These are phyloP conservation scores for Mycena rebaudengoi DNA, from an alignment of 768 basidiomycete genomes.

Conservation along the genomic window DNA sequence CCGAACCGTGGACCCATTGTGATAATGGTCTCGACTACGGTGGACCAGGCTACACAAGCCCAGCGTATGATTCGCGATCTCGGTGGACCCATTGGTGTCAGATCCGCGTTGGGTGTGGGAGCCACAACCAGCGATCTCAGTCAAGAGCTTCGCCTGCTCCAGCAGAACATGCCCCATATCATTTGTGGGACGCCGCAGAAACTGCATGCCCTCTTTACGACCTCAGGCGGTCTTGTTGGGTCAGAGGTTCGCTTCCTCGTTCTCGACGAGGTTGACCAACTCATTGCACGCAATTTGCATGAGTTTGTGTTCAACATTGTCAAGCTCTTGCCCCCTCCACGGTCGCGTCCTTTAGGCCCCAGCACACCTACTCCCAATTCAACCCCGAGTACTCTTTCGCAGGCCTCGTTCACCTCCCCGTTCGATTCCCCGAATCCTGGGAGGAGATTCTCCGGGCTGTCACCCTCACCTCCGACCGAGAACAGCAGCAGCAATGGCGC, in stretches of 20 bases:
- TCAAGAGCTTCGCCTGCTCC: constrained; percentile 84
- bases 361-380: constrained; percentile 48
- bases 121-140: constrained; percentile 69
- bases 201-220: constrained; percentile 89
- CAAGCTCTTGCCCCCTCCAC: constrained; percentile 89
- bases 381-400: constrained; percentile 45
- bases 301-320: constrained; percentile 95
- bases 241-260: constrained; percentile 93
- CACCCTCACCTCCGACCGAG: constrained; percentile 55
- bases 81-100: constrained; percentile 91
- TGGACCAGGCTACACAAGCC: constrained; percentile 98
- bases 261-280: constrained; percentile 96
- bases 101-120: constrained; percentile 89
- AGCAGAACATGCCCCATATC: constrained; percentile 93
- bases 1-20: constrained; percentile 84
- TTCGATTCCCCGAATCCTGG: constrained; percentile 54
- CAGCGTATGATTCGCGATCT: constrained; percentile 95
- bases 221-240: constrained; percentile 78
- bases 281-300: constrained; percentile 96
- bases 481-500: constrained; percentile 42
- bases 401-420: constrained; percentile 53
- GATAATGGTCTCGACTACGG: constrained; percentile 96
- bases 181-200: constrained; percentile 98
- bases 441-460: constrained; percentile 69
- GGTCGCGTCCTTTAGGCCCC: constrained; percentile 67